phyloP scores from a whole-genome alignment of 108 stramenopile species.

The Cyclostephanos invisitatus region DNA sequence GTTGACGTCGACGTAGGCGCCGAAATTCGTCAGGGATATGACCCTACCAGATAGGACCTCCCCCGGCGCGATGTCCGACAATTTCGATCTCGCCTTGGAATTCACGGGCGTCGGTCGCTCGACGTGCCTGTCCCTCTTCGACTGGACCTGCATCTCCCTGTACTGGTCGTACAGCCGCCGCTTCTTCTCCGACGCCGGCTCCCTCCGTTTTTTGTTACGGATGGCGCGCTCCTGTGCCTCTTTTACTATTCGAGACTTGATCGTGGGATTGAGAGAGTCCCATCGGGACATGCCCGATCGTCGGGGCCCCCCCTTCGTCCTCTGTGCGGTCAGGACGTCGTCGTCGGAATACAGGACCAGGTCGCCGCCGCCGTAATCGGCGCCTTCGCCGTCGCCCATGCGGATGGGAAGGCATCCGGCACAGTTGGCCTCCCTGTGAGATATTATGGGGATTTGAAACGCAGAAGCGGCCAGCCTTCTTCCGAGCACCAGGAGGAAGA shows the following conservation, averaged over 20 bases:
- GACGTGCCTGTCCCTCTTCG: conserved; percentile 57
- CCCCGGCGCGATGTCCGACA: conserved; percentile 54
- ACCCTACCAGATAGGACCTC: conserved; percentile 67
- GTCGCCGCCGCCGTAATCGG: conserved; percentile 49
- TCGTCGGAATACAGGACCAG: conserved; percentile 50
- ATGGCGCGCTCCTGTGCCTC: conserved; percentile 74
- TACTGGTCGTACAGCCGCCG: conserved; percentile 52
- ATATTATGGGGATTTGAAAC: conserved; percentile 2
- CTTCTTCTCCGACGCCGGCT: conserved; percentile 65
- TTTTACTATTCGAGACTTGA: conserved; percentile 65
- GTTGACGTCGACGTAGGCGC: conserved; percentile 90
- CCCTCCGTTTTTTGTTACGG: conserved; percentile 76
- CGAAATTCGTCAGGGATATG: conserved; percentile 83
- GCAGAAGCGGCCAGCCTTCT: neutral
- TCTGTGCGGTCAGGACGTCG: conserved; percentile 12
- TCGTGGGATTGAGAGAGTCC: conserved; percentile 68
- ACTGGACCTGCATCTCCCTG: conserved; percentile 59
- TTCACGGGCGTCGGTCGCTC: conserved; percentile 54
- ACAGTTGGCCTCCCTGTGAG: neutral
- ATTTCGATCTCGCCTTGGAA: conserved; percentile 47
- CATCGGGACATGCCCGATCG: conserved; percentile 43
- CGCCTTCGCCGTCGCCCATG: conserved; percentile 2
- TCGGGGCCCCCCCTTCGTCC: conserved; percentile 23
- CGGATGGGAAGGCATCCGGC: neutral
- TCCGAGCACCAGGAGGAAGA: conserved; percentile 3